Evolutionary conservation across 768 basidiomycete species (phyloP).

Genomic region (Pholiota molesta): DNA sequence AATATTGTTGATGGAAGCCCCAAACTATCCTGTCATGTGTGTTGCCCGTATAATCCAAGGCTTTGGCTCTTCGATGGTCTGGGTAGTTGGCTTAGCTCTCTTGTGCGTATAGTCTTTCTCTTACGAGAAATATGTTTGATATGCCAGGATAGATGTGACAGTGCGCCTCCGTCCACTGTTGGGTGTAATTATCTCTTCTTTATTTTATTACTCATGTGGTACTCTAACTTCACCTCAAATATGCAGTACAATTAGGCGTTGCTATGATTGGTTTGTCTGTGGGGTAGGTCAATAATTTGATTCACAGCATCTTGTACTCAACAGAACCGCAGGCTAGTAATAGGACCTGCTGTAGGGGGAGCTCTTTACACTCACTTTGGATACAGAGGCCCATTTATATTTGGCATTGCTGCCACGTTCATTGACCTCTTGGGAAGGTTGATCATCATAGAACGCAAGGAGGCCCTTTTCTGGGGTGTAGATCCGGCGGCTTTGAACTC

Average conservation of each 20-base stretch:
- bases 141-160: slow-evolving; percentile 50
- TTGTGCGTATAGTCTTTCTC: slow-evolving; percentile 37
- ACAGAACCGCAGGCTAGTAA: slow-evolving; percentile 40
- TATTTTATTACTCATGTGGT: not conserved
- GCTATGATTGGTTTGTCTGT: slow-evolving; percentile 60
- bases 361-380: slow-evolving; percentile 55
- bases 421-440: slow-evolving; percentile 57
- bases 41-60: slow-evolving; percentile 64
- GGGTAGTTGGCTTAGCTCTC: slow-evolving; percentile 64
- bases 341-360: slow-evolving; percentile 64
- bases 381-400: slow-evolving; percentile 62
- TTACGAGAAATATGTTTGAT: not conserved
- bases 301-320: slow-evolving; percentile 7
- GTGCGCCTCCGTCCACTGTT: slow-evolving; percentile 47
- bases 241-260: slow-evolving; percentile 57
- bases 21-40: slow-evolving; percentile 57
- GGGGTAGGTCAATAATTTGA: slow-evolving; percentile 38
- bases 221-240: not conserved
- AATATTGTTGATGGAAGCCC: slow-evolving; percentile 65
- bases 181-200: slow-evolving; percentile 40
- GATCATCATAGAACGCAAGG: slow-evolving; percentile 59
- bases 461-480: slow-evolving; percentile 49
- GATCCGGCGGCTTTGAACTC: slow-evolving; percentile 35
- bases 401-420: slow-evolving; percentile 46
- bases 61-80: slow-evolving; percentile 60